phyloP scores from a whole-genome alignment of 1,139 yeast species.

The Yamadazyma songkhlaensis region DNA sequence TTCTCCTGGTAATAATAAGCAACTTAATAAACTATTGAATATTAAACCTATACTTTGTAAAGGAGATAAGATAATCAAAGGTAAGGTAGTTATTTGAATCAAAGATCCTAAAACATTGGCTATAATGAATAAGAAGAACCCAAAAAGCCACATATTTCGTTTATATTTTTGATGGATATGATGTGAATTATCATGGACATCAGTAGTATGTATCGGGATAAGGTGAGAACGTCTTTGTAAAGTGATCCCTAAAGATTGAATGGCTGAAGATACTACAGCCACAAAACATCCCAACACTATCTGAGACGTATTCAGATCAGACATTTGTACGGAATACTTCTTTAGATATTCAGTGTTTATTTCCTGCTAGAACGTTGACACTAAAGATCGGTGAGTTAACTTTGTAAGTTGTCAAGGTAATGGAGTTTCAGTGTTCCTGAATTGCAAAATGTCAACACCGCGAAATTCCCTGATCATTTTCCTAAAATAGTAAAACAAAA shows the following conservation, averaged over 20 bases:
- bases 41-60: conserved; percentile 85
- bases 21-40: conserved; percentile 72
- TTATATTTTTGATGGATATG: conserved; percentile 39
- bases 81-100: conserved; percentile 81
- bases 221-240: conserved; percentile 80
- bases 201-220: conserved; percentile 20
- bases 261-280: conserved; percentile 75
- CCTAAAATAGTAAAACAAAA: no score
- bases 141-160: conserved; percentile 72
- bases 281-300: conserved; percentile 63
- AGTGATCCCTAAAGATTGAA: conserved; percentile 81
- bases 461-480: no score
- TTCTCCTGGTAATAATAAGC: conserved; percentile 67
- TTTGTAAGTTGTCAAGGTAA: no score
- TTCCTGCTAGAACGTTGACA: not conserved
- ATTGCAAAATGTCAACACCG: no score
- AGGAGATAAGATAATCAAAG: conserved; percentile 76
- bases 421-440: no score
- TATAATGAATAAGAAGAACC: conserved; percentile 65
- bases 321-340: not conserved
- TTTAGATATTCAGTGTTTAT: not conserved
- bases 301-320: conserved; percentile 1
- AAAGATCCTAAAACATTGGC: conserved; percentile 81
- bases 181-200: conserved; percentile 10
- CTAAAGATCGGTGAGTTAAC: no score